These are phyloP conservation scores for Eucalyptus cladocalyx DNA, from an alignment of 345 rosid species.

Conservation along the genomic window DNA sequence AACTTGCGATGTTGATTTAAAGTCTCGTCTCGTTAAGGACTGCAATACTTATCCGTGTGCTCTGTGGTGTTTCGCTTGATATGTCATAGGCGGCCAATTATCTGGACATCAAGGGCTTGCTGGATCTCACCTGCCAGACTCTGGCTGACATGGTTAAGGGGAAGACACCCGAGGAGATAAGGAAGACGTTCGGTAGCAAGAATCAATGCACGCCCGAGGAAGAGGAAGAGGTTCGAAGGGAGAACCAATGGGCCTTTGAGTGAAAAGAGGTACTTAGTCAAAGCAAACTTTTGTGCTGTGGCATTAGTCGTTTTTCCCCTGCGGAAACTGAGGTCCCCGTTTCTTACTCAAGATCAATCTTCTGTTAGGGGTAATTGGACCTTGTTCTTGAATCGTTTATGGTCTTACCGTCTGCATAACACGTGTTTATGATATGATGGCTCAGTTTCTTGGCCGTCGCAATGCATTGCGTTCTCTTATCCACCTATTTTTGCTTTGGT, in stretches of 20 bases:
- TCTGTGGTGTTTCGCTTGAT: not conserved
- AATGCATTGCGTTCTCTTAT: not conserved
- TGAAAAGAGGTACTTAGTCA: conserved; percentile 4
- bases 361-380: not conserved
- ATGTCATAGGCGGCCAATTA: conserved; percentile 57
- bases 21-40: not conserved
- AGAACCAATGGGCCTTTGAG: conserved; percentile 69
- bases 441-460: not conserved
- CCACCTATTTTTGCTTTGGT: not conserved
- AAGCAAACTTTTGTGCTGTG: not conserved
- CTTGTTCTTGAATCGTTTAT: not conserved
- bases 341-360: not conserved
- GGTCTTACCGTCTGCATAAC: not conserved
- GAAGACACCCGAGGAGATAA: conserved; percentile 46
- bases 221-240: conserved; percentile 54
- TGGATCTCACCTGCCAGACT: conserved; percentile 52
- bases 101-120: conserved; percentile 46
- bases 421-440: not conserved
- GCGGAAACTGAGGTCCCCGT: not conserved
- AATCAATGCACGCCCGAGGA: conserved; percentile 57
- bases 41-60: not conserved
- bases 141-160: conserved; percentile 52
- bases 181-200: conserved; percentile 32
- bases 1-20: not conserved
- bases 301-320: not conserved